Conservation (phyloP, 768 basidiomycete species). For the Tephrocybe rancida region DNA sequence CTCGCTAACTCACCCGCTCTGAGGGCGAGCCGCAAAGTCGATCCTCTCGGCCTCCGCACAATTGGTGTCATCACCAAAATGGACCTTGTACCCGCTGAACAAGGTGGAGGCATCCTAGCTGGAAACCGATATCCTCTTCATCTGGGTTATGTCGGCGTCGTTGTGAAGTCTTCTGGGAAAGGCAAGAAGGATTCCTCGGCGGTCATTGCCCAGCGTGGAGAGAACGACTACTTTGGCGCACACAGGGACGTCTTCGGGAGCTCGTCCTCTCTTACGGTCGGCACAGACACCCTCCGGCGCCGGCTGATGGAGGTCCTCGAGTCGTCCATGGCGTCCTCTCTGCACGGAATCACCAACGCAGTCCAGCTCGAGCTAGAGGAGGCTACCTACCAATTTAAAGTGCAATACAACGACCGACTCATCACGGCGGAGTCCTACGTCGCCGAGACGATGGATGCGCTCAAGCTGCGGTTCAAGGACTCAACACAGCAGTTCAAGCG, state of each 20-base stretch:
- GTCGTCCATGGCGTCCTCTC: slow-evolving; percentile 94
- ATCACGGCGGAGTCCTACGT: slow-evolving; percentile 97
- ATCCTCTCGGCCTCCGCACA: slow-evolving; percentile 92
- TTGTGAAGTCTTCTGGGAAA: slow-evolving; percentile 77
- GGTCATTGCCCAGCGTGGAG: slow-evolving; percentile 54
- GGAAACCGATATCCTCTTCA: slow-evolving; percentile 97
- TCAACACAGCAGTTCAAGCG: slow-evolving; percentile 86
- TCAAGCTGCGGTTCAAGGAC: slow-evolving; percentile 89
- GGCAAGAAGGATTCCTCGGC: slow-evolving; percentile 50
- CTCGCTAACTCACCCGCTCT: slow-evolving; percentile 97
- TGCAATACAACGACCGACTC: slow-evolving; percentile 94
- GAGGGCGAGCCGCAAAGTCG: slow-evolving; percentile 89
- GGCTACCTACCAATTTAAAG: slow-evolving; percentile 98
- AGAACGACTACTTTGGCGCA: slow-evolving; percentile 67
- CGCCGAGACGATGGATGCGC: slow-evolving; percentile 92
- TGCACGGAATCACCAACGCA: slow-evolving; percentile 95
- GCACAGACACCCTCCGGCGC: slow-evolving; percentile 86
- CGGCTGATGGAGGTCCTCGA: slow-evolving; percentile 97
- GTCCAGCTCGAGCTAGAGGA: slow-evolving; percentile 98
- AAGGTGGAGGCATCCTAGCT: slow-evolving; percentile 77
- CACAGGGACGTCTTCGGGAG: slow-evolving; percentile 65
- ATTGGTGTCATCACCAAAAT: slow-evolving; percentile 99
- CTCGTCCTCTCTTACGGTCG: slow-evolving; percentile 77
- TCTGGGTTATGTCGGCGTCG: slow-evolving; percentile 96
- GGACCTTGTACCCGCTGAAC: slow-evolving; percentile 90